phyloP scores from a whole-genome alignment of 768 basidiomycete species.

The Lanmaoa pseudosensibilis region DNA sequence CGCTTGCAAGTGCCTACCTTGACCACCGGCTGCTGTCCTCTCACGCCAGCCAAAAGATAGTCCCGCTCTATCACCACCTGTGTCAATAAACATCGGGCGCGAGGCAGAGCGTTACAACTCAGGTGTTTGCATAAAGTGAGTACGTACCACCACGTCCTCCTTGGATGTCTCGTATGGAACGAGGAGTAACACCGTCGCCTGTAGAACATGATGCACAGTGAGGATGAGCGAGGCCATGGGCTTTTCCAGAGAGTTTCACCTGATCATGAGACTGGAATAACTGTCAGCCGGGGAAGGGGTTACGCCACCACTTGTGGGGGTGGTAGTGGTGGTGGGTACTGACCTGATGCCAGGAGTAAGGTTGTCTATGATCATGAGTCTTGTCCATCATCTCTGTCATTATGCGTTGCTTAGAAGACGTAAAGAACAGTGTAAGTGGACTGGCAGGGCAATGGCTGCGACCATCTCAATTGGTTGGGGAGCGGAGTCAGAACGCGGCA shows the following conservation, averaged over 20 bases:
- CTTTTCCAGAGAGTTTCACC: conserved; percentile 37
- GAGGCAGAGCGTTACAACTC: neutral
- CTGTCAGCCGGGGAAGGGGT: conserved; percentile 15
- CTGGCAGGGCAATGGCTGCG: conserved; percentile 8
- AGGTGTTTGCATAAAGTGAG: neutral
- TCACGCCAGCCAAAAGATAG: conserved; percentile 71
- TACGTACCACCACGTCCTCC: conserved; percentile 66
- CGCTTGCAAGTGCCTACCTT: conserved; percentile 50
- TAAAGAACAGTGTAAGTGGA: conserved; percentile 11
- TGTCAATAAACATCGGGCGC: neutral
- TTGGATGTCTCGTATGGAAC: conserved; percentile 71
- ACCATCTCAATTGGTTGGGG: conserved; percentile 25
- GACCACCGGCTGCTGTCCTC: conserved; percentile 65
- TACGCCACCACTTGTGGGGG: conserved; percentile 17
- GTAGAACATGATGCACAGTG: conserved; percentile 15
- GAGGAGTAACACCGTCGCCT: conserved; percentile 77
- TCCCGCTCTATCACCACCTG: conserved; percentile 75
- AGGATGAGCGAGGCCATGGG: conserved; percentile 17
- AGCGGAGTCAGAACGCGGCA: conserved; percentile 38
- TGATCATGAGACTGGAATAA: conserved; percentile 78
- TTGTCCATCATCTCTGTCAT: conserved; percentile 26
- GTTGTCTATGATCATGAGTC: conserved; percentile 34
- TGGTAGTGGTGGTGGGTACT: conserved; percentile 20
- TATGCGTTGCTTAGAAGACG: conserved; percentile 14
- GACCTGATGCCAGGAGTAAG: conserved; percentile 89